Evolutionary conservation across 331 rosid species (phyloP).

Genomic region (Dryas integrifolia): DNA sequence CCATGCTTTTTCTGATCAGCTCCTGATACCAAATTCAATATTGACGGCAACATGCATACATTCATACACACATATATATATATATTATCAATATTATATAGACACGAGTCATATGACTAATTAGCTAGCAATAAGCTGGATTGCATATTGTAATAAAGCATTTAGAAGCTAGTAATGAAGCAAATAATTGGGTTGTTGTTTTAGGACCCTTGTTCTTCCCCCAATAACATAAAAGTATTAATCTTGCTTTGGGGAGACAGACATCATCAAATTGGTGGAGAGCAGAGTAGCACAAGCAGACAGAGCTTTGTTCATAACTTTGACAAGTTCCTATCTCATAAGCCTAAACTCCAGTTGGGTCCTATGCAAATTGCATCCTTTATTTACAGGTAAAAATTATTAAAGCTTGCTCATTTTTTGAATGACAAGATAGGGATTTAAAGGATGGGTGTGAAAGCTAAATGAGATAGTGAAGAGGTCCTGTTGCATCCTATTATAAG

Average conservation of each 20-base stretch:
- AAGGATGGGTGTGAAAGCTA: conserved; percentile 30
- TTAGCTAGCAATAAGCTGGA: conserved; percentile 16
- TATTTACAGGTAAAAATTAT: conserved; percentile 5
- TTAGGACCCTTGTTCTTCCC: conserved; percentile 7
- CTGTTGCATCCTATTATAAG: conserved; percentile 28
- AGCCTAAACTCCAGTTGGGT: conserved; percentile 18
- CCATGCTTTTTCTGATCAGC: neutral
- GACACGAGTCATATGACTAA: neutral
- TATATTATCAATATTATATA: neutral
- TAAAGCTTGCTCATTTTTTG: conserved; percentile 22
- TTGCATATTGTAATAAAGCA: conserved; percentile 18
- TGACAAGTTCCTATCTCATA: conserved; percentile 18
- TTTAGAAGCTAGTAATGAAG: conserved; percentile 1
- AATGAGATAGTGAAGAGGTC: conserved; percentile 41
- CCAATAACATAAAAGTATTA: conserved; percentile 23
- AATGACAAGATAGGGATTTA: conserved; percentile 27
- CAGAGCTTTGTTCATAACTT: neutral
- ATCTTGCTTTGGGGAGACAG: conserved; percentile 28
- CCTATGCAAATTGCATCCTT: conserved; percentile 14
- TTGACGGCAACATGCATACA: conserved; percentile 3
- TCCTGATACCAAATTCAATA: conserved; percentile 8
- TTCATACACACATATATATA: neutral
- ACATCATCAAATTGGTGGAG: conserved; percentile 38
- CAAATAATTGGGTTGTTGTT: conserved; percentile 26
- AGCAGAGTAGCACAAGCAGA: conserved; percentile 19